Evolutionary conservation across 768 basidiomycete genomes (phyloP).

Genomic region (Podaxis carcinomalis): DNA sequence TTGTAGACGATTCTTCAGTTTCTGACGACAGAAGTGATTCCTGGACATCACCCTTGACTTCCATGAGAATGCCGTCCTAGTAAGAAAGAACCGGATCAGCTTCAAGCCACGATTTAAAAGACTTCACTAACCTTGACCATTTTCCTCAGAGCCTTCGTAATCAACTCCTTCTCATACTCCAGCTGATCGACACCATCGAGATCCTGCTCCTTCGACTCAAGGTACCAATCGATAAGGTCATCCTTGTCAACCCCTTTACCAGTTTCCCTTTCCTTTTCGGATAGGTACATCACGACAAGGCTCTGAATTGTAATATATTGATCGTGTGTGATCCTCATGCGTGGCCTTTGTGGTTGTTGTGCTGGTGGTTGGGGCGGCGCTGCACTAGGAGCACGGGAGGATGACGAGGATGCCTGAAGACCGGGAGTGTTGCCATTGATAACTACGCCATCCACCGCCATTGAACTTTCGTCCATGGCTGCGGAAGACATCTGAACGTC

Average conservation of each 20-base stretch:
- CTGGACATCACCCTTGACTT: constrained; percentile 78
- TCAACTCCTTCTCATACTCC: constrained; percentile 86
- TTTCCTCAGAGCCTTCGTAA: constrained; percentile 84
- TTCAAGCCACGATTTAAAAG: not conserved
- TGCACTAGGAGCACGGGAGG: constrained; percentile 34
- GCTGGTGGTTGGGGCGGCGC: constrained; percentile 24
- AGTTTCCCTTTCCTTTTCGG: constrained; percentile 69
- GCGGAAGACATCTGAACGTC: constrained; percentile 61
- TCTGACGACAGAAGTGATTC: constrained; percentile 69
- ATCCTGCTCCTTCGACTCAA: constrained; percentile 84
- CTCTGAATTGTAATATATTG: constrained; percentile 89
- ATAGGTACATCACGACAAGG: constrained; percentile 79
- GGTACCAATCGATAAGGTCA: constrained; percentile 95
- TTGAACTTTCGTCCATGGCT: constrained; percentile 52
- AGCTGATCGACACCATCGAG: constrained; percentile 81
- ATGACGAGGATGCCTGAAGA: constrained; percentile 25
- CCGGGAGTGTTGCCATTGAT: constrained; percentile 23
- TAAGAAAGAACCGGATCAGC: constrained; percentile 8
- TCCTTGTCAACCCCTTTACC: constrained; percentile 81
- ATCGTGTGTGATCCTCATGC: constrained; percentile 95
- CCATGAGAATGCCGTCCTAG: constrained; percentile 83
- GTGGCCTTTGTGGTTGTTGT: constrained; percentile 47
- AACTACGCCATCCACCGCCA: constrained; percentile 28
- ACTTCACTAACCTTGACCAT: constrained; percentile 73
- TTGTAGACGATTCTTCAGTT: constrained; percentile 45